These are phyloP conservation scores for Aspergillus diversus DNA, from an alignment of 495 filamentous ascomycete genomes.

Conservation along the genomic window DNA sequence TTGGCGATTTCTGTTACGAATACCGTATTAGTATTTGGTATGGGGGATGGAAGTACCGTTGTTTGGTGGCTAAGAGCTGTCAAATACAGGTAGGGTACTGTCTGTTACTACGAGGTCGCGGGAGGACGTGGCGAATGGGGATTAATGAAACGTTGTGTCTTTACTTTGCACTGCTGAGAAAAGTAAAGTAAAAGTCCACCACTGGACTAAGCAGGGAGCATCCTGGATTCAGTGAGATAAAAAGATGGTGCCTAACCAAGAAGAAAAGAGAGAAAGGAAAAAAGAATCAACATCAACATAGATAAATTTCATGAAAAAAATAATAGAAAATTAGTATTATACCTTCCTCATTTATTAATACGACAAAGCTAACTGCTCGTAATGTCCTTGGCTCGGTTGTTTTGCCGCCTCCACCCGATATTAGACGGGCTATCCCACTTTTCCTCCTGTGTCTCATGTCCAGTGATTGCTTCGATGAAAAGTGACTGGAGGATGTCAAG, in stretches of 20 bases:
- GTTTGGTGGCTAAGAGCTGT: neutral
- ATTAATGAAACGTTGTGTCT: no score
- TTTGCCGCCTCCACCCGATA: constrained; percentile 25
- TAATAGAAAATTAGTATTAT: no score
- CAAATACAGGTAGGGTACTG: constrained; percentile 8
- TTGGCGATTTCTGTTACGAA: neutral
- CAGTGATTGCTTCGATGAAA: neutral
- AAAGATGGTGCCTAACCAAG: no score
- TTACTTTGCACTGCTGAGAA: no score
- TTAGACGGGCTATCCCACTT: constrained; percentile 1
- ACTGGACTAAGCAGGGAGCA: no score
- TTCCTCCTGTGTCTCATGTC: neutral
- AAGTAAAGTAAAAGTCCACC: no score
- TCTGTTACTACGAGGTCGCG: neutral
- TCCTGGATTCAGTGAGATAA: no score
- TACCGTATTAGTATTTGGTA: constrained; percentile 13
- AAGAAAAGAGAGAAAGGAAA: neutral
- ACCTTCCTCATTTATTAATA: neutral
- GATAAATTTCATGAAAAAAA: no score
- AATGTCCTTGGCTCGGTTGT: constrained; percentile 19
- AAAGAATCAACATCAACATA: constrained; percentile 2
- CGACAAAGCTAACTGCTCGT: neutral
- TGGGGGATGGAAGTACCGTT: constrained; percentile 1
- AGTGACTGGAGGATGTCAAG: neutral
- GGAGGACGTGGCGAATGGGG: neutral